Percentiles rank a stretch among this genome's conserved stretches.
Evolutionary conservation across 306 rosid genomes (phyloP).

Genomic region (Cucurbita maxima): DNA sequence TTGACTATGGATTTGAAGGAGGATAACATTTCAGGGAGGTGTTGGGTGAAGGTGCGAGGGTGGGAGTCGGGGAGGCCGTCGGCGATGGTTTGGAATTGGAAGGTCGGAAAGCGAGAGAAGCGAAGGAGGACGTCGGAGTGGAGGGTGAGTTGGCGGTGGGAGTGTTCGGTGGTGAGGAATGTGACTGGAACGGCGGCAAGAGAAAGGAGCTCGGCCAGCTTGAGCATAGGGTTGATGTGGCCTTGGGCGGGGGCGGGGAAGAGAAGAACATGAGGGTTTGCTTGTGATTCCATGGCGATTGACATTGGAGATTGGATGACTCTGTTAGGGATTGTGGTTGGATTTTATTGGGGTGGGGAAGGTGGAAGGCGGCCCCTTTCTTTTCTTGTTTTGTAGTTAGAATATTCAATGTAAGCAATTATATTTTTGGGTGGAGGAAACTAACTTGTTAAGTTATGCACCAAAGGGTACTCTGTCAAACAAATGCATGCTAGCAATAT

Average conservation of each 20-base stretch:
- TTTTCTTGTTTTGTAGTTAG: too few relatives aligned
- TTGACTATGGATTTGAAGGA: not conserved
- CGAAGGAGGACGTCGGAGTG: constrained; percentile 10
- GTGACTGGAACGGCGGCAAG: constrained; percentile 19
- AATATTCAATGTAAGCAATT: too few relatives aligned
- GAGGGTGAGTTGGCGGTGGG: constrained; percentile 16
- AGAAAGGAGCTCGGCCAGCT: constrained; percentile 31
- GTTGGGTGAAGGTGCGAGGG: not conserved
- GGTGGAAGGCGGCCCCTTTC: too few relatives aligned
- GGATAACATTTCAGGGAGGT: not conserved
- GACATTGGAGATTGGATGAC: too few relatives aligned
- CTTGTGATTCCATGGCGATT: too few relatives aligned
- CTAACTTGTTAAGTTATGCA: too few relatives aligned
- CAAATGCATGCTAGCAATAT: too few relatives aligned
- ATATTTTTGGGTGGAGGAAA: too few relatives aligned
- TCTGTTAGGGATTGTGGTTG: too few relatives aligned
- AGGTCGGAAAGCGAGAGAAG: constrained; percentile 12
- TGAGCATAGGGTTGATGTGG: constrained; percentile 34
- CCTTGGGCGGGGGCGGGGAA: constrained; percentile 23
- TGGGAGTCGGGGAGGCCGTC: constrained; percentile 12
- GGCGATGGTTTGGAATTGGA: constrained; percentile 25
- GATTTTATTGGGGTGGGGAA: too few relatives aligned
- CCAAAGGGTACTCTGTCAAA: too few relatives aligned
- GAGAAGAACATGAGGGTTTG: constrained; percentile 10
- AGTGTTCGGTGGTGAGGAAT: constrained; percentile 24